Evolutionary conservation across 2,329 filamentous ascomycete genomes (phyloP), one percentile per base, ranked within the genome.

Genomic region (Aspergillus tamarii): DNA sequence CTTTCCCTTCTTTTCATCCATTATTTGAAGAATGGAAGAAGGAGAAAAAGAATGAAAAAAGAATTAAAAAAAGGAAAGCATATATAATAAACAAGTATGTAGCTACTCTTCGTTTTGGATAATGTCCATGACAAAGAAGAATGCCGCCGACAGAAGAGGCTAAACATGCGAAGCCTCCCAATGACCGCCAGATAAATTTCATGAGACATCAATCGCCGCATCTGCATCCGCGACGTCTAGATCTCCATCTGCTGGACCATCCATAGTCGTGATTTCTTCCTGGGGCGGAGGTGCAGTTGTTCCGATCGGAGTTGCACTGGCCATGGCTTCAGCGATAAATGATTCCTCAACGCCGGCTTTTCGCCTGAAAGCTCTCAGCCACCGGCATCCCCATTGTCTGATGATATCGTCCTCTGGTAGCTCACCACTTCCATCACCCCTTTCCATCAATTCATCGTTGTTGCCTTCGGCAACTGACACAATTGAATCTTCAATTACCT

Each of bases 341-440:
- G 91, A 86, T 79, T 97, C 93, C 80, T 98, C 94, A 16, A 98
- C 92, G 3, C 91, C 92, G 16, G 87, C 87, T 78, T 93, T 91
- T 50, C 95, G 85, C 72, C 89, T 83, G 77, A 97, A 97, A 1
- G 95, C 93, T 36, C 92, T 86, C 66, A 92, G 82, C 95, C 95
- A 99, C 55, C 93, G 87, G 74, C 88, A 86, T 0, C 91, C 94
- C 95, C 95, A 98, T 57, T 87, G 85, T 66, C 86, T 85, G 62
- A 96, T 85, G 67, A 94, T 82, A 64, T 85, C 85, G 69, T 90
- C 87, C 36, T 87, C 84, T 41, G 84, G 85, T 34, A 71, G 78
- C 75, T 65, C 78, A 67, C 62, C 78, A 61, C 80, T 83, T 16
- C 84, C 87, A 64, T 90, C 88, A 39, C 77, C 74, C 65, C 82